Evolutionary conservation across 139 green algal genomes (phyloP).

Genomic region (Picochlorum sp.): DNA sequence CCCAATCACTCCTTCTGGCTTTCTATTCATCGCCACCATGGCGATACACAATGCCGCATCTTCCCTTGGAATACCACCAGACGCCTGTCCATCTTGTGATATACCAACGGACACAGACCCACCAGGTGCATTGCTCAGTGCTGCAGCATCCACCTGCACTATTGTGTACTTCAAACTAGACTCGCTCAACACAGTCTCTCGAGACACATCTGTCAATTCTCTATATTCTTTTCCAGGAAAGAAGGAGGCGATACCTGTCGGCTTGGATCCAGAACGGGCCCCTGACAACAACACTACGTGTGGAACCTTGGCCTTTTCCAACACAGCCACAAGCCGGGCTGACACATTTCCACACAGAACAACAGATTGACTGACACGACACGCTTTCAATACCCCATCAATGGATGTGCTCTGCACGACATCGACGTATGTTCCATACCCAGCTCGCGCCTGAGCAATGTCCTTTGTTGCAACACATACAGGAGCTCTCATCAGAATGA

Average conservation of each 20-base stretch:
- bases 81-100: neutral
- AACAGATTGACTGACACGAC: conserved; percentile 9
- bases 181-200: conserved; percentile 8
- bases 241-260: neutral
- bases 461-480: conserved; percentile 20
- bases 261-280: neutral
- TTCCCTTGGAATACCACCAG: conserved; percentile 17
- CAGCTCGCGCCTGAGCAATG: neutral
- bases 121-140: conserved; percentile 6
- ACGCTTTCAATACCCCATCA: conserved; percentile 4
- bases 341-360: conserved; percentile 17
- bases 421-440: conserved; percentile 28
- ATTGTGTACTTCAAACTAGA: conserved; percentile 22
- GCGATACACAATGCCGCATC: conserved; percentile 20
- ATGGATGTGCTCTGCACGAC: conserved; percentile 2
- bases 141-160: conserved; percentile 5
- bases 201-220: conserved; percentile 9
- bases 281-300: conserved; percentile 24
- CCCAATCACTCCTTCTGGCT: no score
- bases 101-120: neutral
- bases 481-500: conserved; percentile 19
- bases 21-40: conserved; percentile 3
- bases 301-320: conserved; percentile 4
- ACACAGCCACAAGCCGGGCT: conserved; percentile 4
- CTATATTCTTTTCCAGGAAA: conserved; percentile 2